phyloP scores from a whole-genome alignment of 2,329 filamentous ascomycete genomes.

The Emmonsiellopsis sp. region DNA sequence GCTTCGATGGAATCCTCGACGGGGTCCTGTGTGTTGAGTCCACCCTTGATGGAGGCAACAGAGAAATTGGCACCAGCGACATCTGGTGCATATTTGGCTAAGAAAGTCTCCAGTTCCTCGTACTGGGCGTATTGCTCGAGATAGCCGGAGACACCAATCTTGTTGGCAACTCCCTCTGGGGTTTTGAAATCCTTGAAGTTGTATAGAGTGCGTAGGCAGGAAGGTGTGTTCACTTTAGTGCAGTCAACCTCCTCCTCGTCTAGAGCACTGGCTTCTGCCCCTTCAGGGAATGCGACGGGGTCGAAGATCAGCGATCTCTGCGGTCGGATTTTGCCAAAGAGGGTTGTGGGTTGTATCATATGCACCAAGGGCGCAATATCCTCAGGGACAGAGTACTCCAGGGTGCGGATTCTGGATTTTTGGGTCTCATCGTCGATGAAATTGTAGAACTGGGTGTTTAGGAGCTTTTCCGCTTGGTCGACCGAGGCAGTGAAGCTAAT shows the following conservation, averaged over 20 bases:
- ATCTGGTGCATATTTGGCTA: conserved; percentile 45
- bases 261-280: conserved; percentile 15
- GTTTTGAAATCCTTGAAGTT: conserved; percentile 33
- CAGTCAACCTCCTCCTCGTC: conserved; percentile 20
- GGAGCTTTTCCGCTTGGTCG: conserved; percentile 43
- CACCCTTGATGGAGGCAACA: conserved; percentile 48
- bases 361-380: conserved; percentile 46
- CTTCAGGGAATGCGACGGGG: conserved; percentile 30
- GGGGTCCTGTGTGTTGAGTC: conserved; percentile 40
- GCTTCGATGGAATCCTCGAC: conserved; percentile 43
- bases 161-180: conserved; percentile 26
- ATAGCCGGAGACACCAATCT: conserved; percentile 40
- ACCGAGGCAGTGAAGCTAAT: conserved; percentile 42
- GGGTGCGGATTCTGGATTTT: conserved; percentile 42
- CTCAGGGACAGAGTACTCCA: conserved; percentile 53
- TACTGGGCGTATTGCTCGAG: conserved; percentile 44
- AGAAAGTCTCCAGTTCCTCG: conserved; percentile 48
- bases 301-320: conserved; percentile 16
- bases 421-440: conserved; percentile 6
- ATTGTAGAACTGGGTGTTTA: conserved; percentile 47
- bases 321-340: conserved; percentile 37
- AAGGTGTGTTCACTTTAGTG: conserved; percentile 35
- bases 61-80: conserved; percentile 46
- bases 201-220: conserved; percentile 43
- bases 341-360: conserved; percentile 57